Percentiles rank a stretch among this genome's conserved stretches.
phyloP scores from a whole-genome alignment of 495 filamentous ascomycete genomes.

The Elaphomyces granulatus region DNA sequence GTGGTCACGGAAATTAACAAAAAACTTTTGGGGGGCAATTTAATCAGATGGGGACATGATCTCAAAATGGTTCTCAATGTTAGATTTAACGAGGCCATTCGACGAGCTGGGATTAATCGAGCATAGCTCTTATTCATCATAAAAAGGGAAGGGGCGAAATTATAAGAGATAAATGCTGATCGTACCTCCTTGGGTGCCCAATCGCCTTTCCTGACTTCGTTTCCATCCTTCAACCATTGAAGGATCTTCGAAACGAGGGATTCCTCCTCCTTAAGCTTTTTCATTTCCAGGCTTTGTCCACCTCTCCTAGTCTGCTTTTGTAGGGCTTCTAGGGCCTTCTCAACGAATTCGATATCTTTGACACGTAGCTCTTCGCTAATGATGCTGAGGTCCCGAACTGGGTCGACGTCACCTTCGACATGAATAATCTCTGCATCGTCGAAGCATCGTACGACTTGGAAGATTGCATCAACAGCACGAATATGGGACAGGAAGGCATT shows the following conservation, averaged over 20 bases:
- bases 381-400: constrained; percentile 83
- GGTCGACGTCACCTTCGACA: constrained; percentile 97
- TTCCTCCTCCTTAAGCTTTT: constrained; percentile 92
- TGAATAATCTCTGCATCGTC: constrained; percentile 99
- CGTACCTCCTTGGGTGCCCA: constrained; percentile 95
- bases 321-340: constrained; percentile 80
- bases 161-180: constrained; percentile 14
- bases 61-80: constrained; percentile 69
- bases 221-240: constrained; percentile 64
- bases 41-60: constrained; percentile 51
- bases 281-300: constrained; percentile 95
- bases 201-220: constrained; percentile 79
- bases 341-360: constrained; percentile 98
- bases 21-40: no score
- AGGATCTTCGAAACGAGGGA: constrained; percentile 82
- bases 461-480: constrained; percentile 97
- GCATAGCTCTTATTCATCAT: constrained; percentile 99
- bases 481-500: constrained; percentile 99
- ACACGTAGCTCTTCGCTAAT: constrained; percentile 93
- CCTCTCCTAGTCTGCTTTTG: constrained; percentile 89
- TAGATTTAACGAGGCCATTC: constrained; percentile 58
- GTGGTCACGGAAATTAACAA: no score
- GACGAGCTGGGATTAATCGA: constrained; percentile 99
- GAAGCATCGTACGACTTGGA: constrained; percentile 97
- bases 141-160: constrained; percentile 21